Percentiles rank a stretch among this genome's conserved stretches.
phyloP scores from a whole-genome alignment of 2,329 filamentous ascomycete genomes.

The Pseudogymnoascus verrucosus region DNA sequence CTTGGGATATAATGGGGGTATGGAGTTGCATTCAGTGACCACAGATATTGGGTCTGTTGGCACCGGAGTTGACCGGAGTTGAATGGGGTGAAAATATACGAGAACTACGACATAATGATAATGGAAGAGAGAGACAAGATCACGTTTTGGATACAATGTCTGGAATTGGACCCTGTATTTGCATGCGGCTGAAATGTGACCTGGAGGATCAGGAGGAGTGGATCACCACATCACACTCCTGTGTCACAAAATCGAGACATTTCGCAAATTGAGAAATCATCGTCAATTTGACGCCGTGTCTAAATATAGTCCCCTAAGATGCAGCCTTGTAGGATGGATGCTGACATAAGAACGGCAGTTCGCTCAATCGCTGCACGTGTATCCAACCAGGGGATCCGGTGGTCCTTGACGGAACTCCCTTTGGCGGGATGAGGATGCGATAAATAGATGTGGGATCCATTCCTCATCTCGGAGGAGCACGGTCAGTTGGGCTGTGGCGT shows the following conservation, averaged over 20 bases:
- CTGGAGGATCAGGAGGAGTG: not conserved
- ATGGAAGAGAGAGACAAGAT: not conserved
- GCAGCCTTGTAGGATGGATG: slow-evolving; percentile 2
- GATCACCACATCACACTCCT: not conserved
- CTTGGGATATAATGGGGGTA: not conserved
- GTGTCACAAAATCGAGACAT: not conserved
- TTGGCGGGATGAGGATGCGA: not conserved
- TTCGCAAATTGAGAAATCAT: not conserved
- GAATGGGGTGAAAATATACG: not conserved
- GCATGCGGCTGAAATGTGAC: not conserved
- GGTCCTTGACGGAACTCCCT: not conserved
- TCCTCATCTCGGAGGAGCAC: slow-evolving; percentile 3
- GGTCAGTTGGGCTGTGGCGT: slow-evolving; percentile 4
- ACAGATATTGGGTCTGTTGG: not conserved
- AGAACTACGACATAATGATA: slow-evolving; percentile 3
- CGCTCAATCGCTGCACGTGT: slow-evolving; percentile 2
- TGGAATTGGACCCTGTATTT: not conserved
- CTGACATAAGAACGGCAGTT: slow-evolving; percentile 8
- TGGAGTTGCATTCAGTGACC: not conserved
- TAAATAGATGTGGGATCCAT: slow-evolving; percentile 7
- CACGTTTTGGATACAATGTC: not conserved
- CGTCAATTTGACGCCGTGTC: not conserved
- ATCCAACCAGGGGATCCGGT: slow-evolving; percentile 6
- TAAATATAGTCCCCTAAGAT: not conserved
- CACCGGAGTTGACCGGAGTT: not conserved